These are phyloP conservation scores for Dactylella cylindrospora DNA, from an alignment of 2,329 filamentous ascomycete species.

Conservation along the genomic window DNA sequence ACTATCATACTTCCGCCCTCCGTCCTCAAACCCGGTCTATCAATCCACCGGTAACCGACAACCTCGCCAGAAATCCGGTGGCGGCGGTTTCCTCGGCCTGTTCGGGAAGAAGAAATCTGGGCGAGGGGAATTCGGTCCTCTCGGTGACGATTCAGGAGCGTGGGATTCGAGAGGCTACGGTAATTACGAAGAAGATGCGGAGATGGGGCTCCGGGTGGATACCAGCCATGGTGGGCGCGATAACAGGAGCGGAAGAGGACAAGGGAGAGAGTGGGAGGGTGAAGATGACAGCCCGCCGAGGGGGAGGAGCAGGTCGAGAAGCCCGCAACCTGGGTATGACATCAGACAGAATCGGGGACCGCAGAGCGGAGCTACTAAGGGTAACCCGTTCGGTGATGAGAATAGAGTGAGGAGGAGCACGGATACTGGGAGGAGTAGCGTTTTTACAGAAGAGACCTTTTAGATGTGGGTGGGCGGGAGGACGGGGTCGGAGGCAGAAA, in stretches of 20 bases:
- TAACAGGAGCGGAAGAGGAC: neutral
- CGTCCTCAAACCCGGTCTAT: slow-evolving; percentile 34
- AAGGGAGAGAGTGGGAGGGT: slow-evolving; percentile 7
- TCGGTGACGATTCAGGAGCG: slow-evolving; percentile 28
- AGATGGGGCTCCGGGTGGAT: slow-evolving; percentile 34
- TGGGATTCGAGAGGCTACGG: slow-evolving; percentile 36
- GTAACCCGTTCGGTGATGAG: slow-evolving; percentile 36
- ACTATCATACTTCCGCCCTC: slow-evolving; percentile 35
- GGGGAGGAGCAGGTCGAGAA: slow-evolving; percentile 26
- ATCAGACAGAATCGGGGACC: slow-evolving; percentile 30
- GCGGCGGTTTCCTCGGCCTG: slow-evolving; percentile 18
- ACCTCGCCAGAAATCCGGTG: neutral
- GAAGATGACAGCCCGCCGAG: slow-evolving; percentile 31
- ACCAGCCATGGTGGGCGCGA: neutral
- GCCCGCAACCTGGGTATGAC: slow-evolving; percentile 27
- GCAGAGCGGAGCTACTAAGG: slow-evolving; percentile 10
- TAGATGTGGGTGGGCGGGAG: neutral
- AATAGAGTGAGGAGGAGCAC: slow-evolving; percentile 30
- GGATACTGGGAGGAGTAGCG: slow-evolving; percentile 38
- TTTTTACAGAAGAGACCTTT: slow-evolving; percentile 37
- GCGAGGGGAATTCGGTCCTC: slow-evolving; percentile 28
- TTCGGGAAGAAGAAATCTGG: slow-evolving; percentile 29
- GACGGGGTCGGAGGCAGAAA: neutral
- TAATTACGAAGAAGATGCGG: slow-evolving; percentile 27
- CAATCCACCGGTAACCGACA: slow-evolving; percentile 18